Percentiles rank a stretch among this genome's conserved stretches.
Conservation (phyloP, 257 asterid genomes). For the Paraleonurus japonicus region DNA sequence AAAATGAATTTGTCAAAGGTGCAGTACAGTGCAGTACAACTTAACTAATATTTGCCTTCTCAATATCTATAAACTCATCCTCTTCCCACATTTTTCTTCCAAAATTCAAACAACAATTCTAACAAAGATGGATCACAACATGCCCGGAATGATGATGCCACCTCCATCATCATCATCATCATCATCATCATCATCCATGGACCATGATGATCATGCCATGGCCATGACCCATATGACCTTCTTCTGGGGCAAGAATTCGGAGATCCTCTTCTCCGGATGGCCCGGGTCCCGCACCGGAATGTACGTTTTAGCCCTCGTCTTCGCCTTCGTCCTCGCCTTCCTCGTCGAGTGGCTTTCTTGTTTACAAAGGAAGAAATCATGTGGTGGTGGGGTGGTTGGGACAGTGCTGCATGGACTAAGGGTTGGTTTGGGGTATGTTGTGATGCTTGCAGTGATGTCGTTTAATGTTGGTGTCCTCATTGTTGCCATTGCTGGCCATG, state of each 20-base stretch:
- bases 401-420: slow-evolving; percentile 44
- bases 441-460: slow-evolving; percentile 78
- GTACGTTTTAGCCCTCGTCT: slow-evolving; percentile 51
- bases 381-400: slow-evolving; percentile 34
- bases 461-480: slow-evolving; percentile 62
- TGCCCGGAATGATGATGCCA: slow-evolving; percentile 37
- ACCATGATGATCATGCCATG: background rate
- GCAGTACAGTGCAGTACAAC: slow-evolving; percentile 24
- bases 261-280: slow-evolving; percentile 70
- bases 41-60: too few relatives aligned
- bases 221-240: slow-evolving; percentile 69
- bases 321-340: slow-evolving; percentile 43
- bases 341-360: slow-evolving; percentile 52
- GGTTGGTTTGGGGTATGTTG: slow-evolving; percentile 46
- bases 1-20: background rate
- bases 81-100: background rate
- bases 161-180: background rate
- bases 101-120: too few relatives aligned
- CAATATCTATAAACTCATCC: background rate
- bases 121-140: slow-evolving; percentile 23
- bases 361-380: slow-evolving; percentile 21
- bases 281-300: slow-evolving; percentile 58
- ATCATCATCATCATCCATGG: background rate
- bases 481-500: slow-evolving; percentile 60
- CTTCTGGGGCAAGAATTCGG: slow-evolving; percentile 65